Evolutionary conservation across 2,329 filamentous ascomycete species (phyloP), one percentile per base, ranked within the genome.

Genomic region (Bretziella fagacearum): DNA sequence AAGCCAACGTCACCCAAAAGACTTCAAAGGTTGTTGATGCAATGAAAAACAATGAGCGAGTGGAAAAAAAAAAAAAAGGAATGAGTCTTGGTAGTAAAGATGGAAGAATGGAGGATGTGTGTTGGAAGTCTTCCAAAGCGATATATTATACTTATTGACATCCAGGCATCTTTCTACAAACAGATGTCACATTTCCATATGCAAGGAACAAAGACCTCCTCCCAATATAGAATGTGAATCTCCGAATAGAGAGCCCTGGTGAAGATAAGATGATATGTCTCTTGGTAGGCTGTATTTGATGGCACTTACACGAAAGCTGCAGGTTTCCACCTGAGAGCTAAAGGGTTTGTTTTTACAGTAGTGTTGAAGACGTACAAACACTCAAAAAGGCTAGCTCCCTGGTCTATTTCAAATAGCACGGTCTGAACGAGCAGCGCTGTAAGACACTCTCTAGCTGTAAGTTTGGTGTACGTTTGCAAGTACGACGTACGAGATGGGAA

Each of bases 221-320:
- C n/a, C n/a, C n/a, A n/a, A n/a, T n/a, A n/a, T n/a, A n/a, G n/a
- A n/a, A n/a, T n/a, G n/a, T n/a, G 30, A 33, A n/a, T 10, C 30
- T n/a, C 13, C 13, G 13, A 33, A 33, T 5, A 10, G 17, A n/a
- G 30, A 33, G 17, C 17, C 30, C 17, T n/a, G 13, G 17, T 33
- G 30, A n/a, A 33, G 30, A 10, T 15, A 10, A 6, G 30, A 5
- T 15, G 13, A 33, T 33, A 33, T n/a, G 30, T 33, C 27, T 30
- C 10, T 30, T 37, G 35, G 27, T 23, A 40, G 20, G 32, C n/a
- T 47, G 15, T 26, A 35, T 48, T 33, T 29, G 22, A 20, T 20
- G 20, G 15, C 23, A 39, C 46, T 48, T 48, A 48, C 46, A 48
- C 30, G 37, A 43, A 33, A 48, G 29, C 20, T 43, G 39, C 39